Evolutionary conservation across 2,329 filamentous ascomycete species (phyloP), one percentile per base, ranked within the genome.

Genomic region (Teratosphaeria gauchensis): DNA sequence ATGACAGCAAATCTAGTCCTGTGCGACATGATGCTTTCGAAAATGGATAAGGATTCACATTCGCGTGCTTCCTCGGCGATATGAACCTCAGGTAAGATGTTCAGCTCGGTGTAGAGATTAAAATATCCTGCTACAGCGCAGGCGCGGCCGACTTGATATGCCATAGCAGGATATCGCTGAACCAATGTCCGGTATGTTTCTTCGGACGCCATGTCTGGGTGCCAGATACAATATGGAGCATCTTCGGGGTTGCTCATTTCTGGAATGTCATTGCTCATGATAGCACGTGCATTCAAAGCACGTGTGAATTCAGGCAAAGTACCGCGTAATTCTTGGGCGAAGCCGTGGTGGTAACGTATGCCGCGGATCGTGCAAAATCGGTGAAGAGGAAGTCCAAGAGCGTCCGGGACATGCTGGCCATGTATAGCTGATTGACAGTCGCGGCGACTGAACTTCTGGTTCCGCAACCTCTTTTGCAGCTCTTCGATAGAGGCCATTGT

Each of bases 31-130:
- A 77, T 72, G 24, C 54, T 16, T 1, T 63, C 56, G 35, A 53
- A 65, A 42, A 66, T 62, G 7, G 32, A 59, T 24, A 57, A n/a
- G 28, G 53, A 59, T 16, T 63, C 63, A 33, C 42, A 54, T 14
- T 76, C 72, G 5, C 71, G 65, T 7, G 75, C 74, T 59, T 77
- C 75, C 56, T 76, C 76, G 0, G 75, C 74, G 31, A 77, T 71
- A 35, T 68, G 66, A 5, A 71, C 66, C 33, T 77, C 75, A 1
- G 76, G 74, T 1, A 77, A 64, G 7, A 75, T 57, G 54, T 73
- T 61, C 2, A 77, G 68, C 56, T 76, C 72, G 0, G 61, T 33
- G 57, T 73, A 77, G 1, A 78, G 65, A 7, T 65, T 60, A 5
- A 55, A 57, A 51, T 76, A 76, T 1, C 73, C 73, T 1, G 69